A percentile compares a stretch with the other conserved stretches of the same genome.
Evolutionary conservation across 371 early-diverging fungal species (phyloP).

Genomic region (Choanephora cucurbitarum): DNA sequence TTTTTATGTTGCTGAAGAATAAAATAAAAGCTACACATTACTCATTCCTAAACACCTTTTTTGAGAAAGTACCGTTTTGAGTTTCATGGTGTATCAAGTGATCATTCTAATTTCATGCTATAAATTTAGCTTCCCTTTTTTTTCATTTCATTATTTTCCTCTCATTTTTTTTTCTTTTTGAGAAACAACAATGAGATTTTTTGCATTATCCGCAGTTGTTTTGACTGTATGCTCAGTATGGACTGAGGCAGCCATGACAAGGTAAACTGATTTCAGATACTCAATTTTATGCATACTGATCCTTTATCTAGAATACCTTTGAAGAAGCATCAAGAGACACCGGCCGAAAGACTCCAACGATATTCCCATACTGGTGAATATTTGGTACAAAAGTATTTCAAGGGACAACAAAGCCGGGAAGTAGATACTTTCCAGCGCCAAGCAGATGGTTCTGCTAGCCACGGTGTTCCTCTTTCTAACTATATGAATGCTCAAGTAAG

Average conservation of each 20-base stretch:
- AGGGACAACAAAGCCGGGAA: constrained; percentile 36
- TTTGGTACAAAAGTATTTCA: constrained; percentile 78
- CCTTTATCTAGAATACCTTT: constrained; percentile 59
- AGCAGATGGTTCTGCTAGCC: constrained; percentile 56
- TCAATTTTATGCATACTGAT: background rate
- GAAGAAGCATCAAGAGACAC: constrained; percentile 67
- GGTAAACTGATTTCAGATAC: constrained; percentile 24
- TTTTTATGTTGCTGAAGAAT: background rate
- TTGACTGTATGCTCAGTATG: constrained; percentile 15
- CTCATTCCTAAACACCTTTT: too few relatives aligned
- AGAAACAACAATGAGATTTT: constrained; percentile 31
- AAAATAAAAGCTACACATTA: background rate
- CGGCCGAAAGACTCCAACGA: constrained; percentile 60
- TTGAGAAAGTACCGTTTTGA: background rate
- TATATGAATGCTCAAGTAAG: constrained; percentile 90
- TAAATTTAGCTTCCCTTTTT: background rate
- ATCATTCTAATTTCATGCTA: background rate
- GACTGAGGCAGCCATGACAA: constrained; percentile 35
- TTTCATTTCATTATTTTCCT: constrained; percentile 3
- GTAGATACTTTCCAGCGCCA: constrained; percentile 47
- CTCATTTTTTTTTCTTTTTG: constrained; percentile 17
- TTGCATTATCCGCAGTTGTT: constrained; percentile 34
- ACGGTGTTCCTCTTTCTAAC: constrained; percentile 85
- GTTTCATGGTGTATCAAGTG: background rate
- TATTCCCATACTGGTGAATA: constrained; percentile 64